Conservation (phyloP, 2,329 filamentous ascomycete species). For the Aspergillus piperis region DNA sequence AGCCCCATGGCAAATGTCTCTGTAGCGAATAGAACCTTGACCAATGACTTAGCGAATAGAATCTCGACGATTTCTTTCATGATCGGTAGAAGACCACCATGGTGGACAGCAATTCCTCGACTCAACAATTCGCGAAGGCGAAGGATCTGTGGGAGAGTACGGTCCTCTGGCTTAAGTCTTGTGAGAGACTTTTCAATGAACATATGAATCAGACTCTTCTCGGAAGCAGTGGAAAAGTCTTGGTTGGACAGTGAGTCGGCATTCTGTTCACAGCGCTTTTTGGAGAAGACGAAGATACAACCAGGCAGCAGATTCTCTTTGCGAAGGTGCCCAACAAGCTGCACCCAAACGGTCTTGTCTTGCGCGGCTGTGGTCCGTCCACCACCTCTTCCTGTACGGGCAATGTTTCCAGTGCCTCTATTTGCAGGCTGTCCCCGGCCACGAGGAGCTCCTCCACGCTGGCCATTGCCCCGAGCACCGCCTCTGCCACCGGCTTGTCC, state of each 20-base stretch:
- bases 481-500: conserved; percentile 54
- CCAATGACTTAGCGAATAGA: conserved; percentile 87
- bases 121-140: conserved; percentile 81
- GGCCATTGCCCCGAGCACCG: conserved; percentile 44
- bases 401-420: conserved; percentile 78
- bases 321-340: conserved; percentile 85
- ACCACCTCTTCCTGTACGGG: conserved; percentile 78
- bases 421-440: conserved; percentile 59
- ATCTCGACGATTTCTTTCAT: conserved; percentile 98
- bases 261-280: conserved; percentile 96
- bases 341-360: conserved; percentile 95
- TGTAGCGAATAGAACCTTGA: conserved; percentile 96
- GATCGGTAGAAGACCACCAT: conserved; percentile 90
- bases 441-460: conserved; percentile 47
- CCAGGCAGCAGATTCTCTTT: conserved; percentile 85
- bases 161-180: conserved; percentile 84
- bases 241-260: conserved; percentile 92
- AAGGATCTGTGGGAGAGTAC: conserved; percentile 86
- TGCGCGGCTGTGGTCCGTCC: conserved; percentile 88
- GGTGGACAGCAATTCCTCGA: conserved; percentile 91
- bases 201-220: conserved; percentile 98
- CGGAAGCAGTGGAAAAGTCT: conserved; percentile 87
- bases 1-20: conserved; percentile 99
- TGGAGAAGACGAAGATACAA: conserved; percentile 98
- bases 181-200: conserved; percentile 94